phyloP scores from a whole-genome alignment of 495 filamentous ascomycete genomes.

The Aspergillus haitiensis region DNA sequence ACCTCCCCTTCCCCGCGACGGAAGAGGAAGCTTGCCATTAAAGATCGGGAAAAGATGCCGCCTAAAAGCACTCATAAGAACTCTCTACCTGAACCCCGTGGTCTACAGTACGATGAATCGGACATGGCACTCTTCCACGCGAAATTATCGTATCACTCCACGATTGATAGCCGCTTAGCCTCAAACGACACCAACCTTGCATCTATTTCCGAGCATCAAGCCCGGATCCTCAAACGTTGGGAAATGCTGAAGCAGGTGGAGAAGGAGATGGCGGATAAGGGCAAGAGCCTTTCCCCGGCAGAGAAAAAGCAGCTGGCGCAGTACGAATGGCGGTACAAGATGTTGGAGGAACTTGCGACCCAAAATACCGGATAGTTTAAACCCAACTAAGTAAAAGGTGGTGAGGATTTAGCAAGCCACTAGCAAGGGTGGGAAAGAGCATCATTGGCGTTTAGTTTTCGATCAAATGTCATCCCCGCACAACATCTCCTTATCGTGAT shows the following conservation, averaged over 20 bases:
- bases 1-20: neutral
- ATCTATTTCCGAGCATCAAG: conserved; percentile 42
- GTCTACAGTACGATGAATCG: conserved; percentile 45
- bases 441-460: conserved; percentile 38
- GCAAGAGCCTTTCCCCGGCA: conserved; percentile 32
- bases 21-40: neutral
- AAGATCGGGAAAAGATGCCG: conserved; percentile 25
- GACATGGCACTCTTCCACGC: conserved; percentile 47
- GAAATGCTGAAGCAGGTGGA: conserved; percentile 41
- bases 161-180: conserved; percentile 40
- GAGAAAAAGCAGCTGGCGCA: conserved; percentile 41
- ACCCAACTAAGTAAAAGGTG: conserved; percentile 8
- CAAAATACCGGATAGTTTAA: conserved; percentile 19
- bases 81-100: conserved; percentile 39
- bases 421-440: conserved; percentile 17
- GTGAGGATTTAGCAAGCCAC: conserved; percentile 9
- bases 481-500: neutral
- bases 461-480: conserved; percentile 23
- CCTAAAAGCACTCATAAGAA: conserved; percentile 30
- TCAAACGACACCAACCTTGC: conserved; percentile 38
- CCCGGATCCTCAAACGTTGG: conserved; percentile 41
- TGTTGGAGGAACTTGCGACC: conserved; percentile 38
- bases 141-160: conserved; percentile 42
- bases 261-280: conserved; percentile 40
- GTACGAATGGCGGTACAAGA: conserved; percentile 43